Evolutionary conservation across 2,329 filamentous ascomycete species (phyloP), one percentile per base, ranked within the genome.

Genomic region (Didymella exigua): DNA sequence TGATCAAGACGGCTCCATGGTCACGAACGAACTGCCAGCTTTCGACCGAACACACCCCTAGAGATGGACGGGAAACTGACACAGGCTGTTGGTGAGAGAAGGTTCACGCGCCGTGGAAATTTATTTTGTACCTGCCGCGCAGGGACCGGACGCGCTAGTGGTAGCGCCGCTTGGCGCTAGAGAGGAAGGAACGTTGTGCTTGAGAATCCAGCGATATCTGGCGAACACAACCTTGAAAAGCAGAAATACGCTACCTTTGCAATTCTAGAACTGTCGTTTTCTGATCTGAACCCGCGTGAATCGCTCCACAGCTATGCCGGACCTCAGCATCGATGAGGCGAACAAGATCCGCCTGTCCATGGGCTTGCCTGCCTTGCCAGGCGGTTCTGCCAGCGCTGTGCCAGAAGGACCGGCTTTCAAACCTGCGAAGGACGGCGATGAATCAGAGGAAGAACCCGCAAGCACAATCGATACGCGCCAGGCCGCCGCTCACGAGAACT

Each of bases 291-390:
- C 8, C 14, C 30, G 19, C 30, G 16, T 30, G 13, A 42, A 13
- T 3, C 40, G 24, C n/a, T 24, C 33, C 54, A 21, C 34, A 40
- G 58, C 34, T 63, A 71, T 70, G 65, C 61, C 69, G 16, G 68
- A 75, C 65, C 65, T 75, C 42, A 71, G 69, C 49, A 93, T 98
- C 71, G 90, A 96, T 76, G 92, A 97, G 82, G 91, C 91, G 63
- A 98, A 98, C 79, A 90, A 93, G 72, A 89, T 97, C 70, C 91
- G 93, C 68, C 82, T 88, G 67, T 91, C 91, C 44, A 86, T 97
- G 79, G 93, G 93, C 70, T 86, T 97, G 81, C 91, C 93, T 72
- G 93, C 92, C 23, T 80, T 98, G 69, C 91, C 92, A 21, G 90
- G 96, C 10, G 90, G 93, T 23, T 90, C 90, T 62, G 82, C 82